Percentiles rank a stretch among this genome's conserved stretches.
Evolutionary conservation across 2,329 filamentous ascomycete genomes (phyloP).

Genomic region (Ophiocordyceps sinensis): DNA sequence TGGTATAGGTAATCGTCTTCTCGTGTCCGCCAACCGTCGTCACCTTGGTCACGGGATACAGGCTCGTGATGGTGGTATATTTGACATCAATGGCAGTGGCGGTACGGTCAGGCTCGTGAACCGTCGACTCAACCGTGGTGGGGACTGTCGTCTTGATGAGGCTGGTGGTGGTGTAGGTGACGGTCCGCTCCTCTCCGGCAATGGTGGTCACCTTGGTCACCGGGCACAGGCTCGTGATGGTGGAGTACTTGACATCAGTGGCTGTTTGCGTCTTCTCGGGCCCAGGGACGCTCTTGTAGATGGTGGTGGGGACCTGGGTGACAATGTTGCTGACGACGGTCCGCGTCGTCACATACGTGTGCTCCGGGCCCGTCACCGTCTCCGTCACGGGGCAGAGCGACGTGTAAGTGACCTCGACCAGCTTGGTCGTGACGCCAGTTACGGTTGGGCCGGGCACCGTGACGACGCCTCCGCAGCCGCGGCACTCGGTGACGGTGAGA

Average conservation of each 20-base stretch:
- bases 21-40: constrained; percentile 13
- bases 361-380: constrained; percentile 19
- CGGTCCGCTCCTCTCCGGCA: constrained; percentile 5
- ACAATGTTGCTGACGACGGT: constrained; percentile 12
- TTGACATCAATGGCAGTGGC: constrained; percentile 17
- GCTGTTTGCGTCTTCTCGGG: constrained; percentile 17
- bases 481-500: constrained; percentile 24
- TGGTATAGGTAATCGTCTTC: constrained; percentile 9
- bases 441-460: constrained; percentile 22
- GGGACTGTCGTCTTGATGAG: constrained; percentile 15
- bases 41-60: constrained; percentile 24
- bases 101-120: constrained; percentile 17
- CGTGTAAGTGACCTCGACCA: constrained; percentile 23
- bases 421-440: constrained; percentile 14
- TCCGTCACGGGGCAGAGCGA: constrained; percentile 20
- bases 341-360: constrained; percentile 13
- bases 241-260: constrained; percentile 20
- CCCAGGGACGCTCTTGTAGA: constrained; percentile 15
- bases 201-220: constrained; percentile 21
- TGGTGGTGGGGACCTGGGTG: constrained; percentile 14
- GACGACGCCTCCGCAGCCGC: constrained; percentile 20
- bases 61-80: constrained; percentile 26
- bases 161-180: constrained; percentile 10
- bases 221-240: constrained; percentile 27
- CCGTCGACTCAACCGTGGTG: constrained; percentile 14